A percentile compares a stretch with the other conserved stretches of the same genome.
These are phyloP conservation scores for Lichenothelia convexa DNA, from an alignment of 495 filamentous ascomycete genomes.

Conservation along the genomic window DNA sequence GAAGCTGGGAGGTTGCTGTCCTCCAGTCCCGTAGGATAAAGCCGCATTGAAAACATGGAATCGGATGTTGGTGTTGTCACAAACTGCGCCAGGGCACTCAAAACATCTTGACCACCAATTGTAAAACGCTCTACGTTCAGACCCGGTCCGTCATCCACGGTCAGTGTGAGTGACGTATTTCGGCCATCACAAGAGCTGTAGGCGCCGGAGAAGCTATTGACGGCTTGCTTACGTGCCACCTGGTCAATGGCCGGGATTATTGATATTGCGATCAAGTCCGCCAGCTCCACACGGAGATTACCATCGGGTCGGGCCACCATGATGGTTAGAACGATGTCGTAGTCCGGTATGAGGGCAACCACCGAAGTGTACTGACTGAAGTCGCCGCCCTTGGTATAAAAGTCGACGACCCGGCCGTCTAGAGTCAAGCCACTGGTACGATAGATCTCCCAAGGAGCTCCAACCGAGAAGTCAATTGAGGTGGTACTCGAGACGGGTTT, in stretches of 20 bases:
- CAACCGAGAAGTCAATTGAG: conserved; percentile 4
- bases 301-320: conserved; percentile 10
- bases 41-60: conserved; percentile 4
- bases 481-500: conserved; percentile 11
- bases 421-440: conserved; percentile 10
- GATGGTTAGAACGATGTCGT: conserved; percentile 10
- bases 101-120: conserved; percentile 29
- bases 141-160: conserved; percentile 24
- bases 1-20: no score
- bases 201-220: conserved; percentile 22
- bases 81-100: conserved; percentile 13
- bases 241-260: conserved; percentile 27
- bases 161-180: conserved; percentile 19
- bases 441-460: conserved; percentile 27
- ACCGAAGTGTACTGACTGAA: conserved; percentile 9
- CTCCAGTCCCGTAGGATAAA: no score
- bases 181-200: conserved; percentile 16
- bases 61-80: background rate
- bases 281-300: conserved; percentile 15
- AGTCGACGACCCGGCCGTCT: conserved; percentile 11
- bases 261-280: conserved; percentile 16
- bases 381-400: conserved; percentile 14
- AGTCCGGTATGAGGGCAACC: conserved; percentile 10
- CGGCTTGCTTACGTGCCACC: conserved; percentile 27
- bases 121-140: conserved; percentile 29